phyloP scores from a whole-genome alignment of 352 stramenopile species.

The Elongisporangium anandrum region DNA sequence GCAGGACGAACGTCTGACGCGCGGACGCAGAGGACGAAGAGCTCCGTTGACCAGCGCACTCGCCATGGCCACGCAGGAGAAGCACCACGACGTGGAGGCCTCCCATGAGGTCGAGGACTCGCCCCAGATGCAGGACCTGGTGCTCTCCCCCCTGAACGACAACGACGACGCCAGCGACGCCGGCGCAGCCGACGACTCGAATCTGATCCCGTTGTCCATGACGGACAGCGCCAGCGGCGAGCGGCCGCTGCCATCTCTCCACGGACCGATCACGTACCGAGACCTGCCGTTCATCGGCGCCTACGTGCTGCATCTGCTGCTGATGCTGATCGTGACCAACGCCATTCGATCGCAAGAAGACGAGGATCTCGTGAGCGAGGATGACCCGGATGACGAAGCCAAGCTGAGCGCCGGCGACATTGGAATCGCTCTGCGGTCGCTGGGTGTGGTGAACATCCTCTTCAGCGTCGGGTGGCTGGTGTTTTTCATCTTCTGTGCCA shows the following conservation, averaged over 20 bases:
- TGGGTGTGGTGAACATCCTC: constrained; percentile 68
- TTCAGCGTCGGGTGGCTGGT: constrained; percentile 68
- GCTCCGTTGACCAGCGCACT: not conserved
- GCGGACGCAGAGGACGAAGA: not conserved
- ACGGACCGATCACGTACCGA: constrained; percentile 51
- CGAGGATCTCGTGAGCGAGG: constrained; percentile 16
- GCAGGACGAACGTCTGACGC: not conserved
- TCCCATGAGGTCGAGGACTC: constrained; percentile 3
- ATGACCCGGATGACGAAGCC: constrained; percentile 7
- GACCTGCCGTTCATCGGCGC: constrained; percentile 47
- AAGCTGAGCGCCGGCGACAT: constrained; percentile 37
- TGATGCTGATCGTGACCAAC: constrained; percentile 40
- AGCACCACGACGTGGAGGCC: not conserved
- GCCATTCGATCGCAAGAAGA: constrained; percentile 32
- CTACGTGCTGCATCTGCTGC: constrained; percentile 48
- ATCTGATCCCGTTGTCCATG: constrained; percentile 67
- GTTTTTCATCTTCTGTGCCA: constrained; percentile 71
- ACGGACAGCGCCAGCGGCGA: constrained; percentile 51
- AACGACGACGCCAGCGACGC: constrained; percentile 24
- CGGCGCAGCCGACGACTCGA: constrained; percentile 3
- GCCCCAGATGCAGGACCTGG: constrained; percentile 51
- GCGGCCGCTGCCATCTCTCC: constrained; percentile 59
- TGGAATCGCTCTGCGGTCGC: constrained; percentile 48
- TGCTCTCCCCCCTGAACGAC: constrained; percentile 43
- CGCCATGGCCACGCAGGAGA: not conserved